Evolutionary conservation across 192 early-diverging fungal genomes (phyloP).

Genomic region (Neocallimastix lanati): DNA sequence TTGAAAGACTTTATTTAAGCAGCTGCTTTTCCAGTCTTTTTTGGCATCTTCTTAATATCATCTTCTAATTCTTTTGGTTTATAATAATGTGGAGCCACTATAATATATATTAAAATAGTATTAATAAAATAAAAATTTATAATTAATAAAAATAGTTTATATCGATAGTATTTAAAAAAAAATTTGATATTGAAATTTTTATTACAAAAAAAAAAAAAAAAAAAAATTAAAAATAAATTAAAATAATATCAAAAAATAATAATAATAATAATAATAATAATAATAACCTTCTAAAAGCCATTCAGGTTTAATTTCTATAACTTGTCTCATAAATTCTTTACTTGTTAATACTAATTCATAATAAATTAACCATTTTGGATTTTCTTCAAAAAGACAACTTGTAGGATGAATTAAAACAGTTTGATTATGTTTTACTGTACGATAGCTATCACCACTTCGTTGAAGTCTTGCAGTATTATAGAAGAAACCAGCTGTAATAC

Average conservation of each 20-base stretch:
- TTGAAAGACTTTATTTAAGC: too few relatives aligned
- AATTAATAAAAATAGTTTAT: too few relatives aligned
- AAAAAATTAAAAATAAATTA: too few relatives aligned
- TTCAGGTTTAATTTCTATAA: constrained; percentile 73
- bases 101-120: too few relatives aligned
- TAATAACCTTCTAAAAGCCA: constrained; percentile 51
- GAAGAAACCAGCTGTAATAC: constrained; percentile 87
- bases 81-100: constrained; percentile 13
- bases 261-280: background rate
- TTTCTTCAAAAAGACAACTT: constrained; percentile 55
- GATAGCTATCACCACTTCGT: constrained; percentile 76
- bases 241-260: too few relatives aligned
- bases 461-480: constrained; percentile 59
- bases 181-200: too few relatives aligned
- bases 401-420: constrained; percentile 86
- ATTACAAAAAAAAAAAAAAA: too few relatives aligned
- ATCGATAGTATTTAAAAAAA: too few relatives aligned
- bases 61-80: constrained; percentile 7
- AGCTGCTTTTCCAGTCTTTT: background rate
- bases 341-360: constrained; percentile 84
- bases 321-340: constrained; percentile 89
- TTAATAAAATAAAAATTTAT: too few relatives aligned
- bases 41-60: constrained; percentile 1
- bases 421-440: constrained; percentile 74
- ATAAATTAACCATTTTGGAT: constrained; percentile 76